Conservation (phyloP, 2,329 filamentous ascomycete species). For the Thermothelomyces thermophilus region DNA sequence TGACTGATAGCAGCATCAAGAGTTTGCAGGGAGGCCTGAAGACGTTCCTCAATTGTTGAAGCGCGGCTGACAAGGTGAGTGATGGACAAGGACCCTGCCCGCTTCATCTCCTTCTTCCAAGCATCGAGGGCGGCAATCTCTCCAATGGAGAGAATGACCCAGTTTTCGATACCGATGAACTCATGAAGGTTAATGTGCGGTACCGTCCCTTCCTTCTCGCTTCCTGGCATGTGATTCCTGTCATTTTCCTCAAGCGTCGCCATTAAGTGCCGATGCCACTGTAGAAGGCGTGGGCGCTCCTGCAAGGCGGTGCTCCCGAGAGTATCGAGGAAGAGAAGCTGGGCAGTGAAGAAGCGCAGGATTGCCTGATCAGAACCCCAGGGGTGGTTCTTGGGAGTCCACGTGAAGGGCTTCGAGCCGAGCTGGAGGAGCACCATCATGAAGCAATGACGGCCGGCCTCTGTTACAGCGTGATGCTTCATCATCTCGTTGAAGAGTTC, state of each 20-base stretch:
- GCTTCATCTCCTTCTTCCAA: conserved; percentile 46
- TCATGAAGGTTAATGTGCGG: conserved; percentile 41
- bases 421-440: conserved; percentile 23
- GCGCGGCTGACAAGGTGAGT: conserved; percentile 41
- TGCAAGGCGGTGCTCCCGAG: conserved; percentile 31
- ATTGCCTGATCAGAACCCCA: conserved; percentile 31
- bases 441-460: conserved; percentile 23
- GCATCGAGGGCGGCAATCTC: conserved; percentile 47
- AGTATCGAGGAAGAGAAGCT: conserved; percentile 33
- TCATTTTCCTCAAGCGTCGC: conserved; percentile 14
- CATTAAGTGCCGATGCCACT: conserved; percentile 28
- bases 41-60: conserved; percentile 33
- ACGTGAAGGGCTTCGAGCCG: conserved; percentile 6
- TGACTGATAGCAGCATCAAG: conserved; percentile 23
- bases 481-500: conserved; percentile 34
- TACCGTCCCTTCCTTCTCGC: conserved; percentile 18
- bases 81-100: conserved; percentile 38
- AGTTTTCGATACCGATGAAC: conserved; percentile 51
- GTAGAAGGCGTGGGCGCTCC: conserved; percentile 30
- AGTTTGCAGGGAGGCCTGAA: conserved; percentile 30
- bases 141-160: conserved; percentile 48
- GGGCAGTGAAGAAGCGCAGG: conserved; percentile 30
- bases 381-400: conserved; percentile 19
- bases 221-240: conserved; percentile 24
- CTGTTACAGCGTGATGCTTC: conserved; percentile 25